Base-by-base conservation (phyloP, 352 stramenopile species). In the Lagenidium giganteum region DNA sequence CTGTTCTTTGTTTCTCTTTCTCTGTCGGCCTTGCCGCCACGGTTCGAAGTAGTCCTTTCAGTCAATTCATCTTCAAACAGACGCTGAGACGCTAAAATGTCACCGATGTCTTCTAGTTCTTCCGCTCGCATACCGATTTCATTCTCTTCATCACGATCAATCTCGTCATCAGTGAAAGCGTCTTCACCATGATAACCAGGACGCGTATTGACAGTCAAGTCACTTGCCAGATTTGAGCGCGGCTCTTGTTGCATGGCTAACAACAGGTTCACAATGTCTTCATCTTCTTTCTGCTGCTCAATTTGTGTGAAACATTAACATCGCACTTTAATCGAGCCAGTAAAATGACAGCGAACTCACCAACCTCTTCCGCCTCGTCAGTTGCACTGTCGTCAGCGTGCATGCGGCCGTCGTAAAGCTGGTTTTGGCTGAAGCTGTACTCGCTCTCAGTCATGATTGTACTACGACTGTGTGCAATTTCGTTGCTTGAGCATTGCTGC, bases 81-180 rank as follows among this genome's bases (percentile, higher is more conserved):
- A 4, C 38, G 43, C 31, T 91, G 79, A 6, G 79, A 83, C 14
- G 72, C 69, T 21, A 92, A 51, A 27, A 92, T 92, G 28, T 86
- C 75, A 2, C 48, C 37, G 37, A 87, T 84, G 46, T 92, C 79
- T 25, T 68, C 49, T 35, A 68, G n/a, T 21, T 9, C 25, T n/a
- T n/a, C n/a, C n/a, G n/a, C n/a, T n/a, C n/a, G n/a, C n/a, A 32
- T 27, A 31, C 14, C 22, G 29, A 57, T 14, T 9, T 47, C 47
- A 6, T 45, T 29, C 9, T n/a, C 29, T n/a, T 46, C 60, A 24
- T 66, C 36, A 14, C 61, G 43, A 25, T 37, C 26, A n/a, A 51
- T 46, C 2, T 67, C 56, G 14, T 62, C 49, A 9, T 63, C 33
- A 17, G 30, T n/a, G n/a, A n/a, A 31, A 8, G 49, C 28, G 7